Evolutionary conservation across 805 yeast genomes (phyloP).

Genomic region (Debaryomyces castellii): DNA sequence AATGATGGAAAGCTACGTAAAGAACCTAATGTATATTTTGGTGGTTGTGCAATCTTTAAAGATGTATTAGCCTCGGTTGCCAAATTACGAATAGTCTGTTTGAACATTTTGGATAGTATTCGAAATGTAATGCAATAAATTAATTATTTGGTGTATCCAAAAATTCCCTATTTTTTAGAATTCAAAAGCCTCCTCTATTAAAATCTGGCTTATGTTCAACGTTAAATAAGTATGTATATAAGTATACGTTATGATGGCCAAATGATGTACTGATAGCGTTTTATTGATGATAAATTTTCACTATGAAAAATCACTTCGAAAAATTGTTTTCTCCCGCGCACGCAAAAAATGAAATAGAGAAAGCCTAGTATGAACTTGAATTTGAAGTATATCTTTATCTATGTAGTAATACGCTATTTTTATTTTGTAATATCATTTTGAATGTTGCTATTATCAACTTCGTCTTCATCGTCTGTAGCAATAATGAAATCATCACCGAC

Average conservation of each 20-base stretch:
- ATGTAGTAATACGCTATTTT: background rate
- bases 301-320: background rate
- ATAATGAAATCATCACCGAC: conserved; percentile 44
- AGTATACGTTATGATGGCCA: background rate
- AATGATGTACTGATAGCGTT: background rate
- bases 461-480: conserved; percentile 47
- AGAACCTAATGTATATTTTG: conserved; percentile 73
- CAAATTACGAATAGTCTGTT: conserved; percentile 26
- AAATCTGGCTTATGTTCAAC: background rate
- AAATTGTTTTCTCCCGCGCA: background rate
- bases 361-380: too few relatives aligned
- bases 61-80: conserved; percentile 23
- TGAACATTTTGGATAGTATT: conserved; percentile 7
- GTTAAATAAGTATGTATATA: background rate
- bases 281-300: background rate
- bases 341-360: too few relatives aligned
- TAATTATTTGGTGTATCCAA: background rate
- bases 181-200: background rate
- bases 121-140: background rate
- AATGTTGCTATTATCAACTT: background rate
- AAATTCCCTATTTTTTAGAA: background rate
- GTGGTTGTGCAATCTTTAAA: conserved; percentile 45
- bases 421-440: background rate
- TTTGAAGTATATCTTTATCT: background rate
- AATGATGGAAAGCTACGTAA: conserved; percentile 85